Evolutionary conservation across 441 rosid species (phyloP).

Genomic region (Brassica balearica): DNA sequence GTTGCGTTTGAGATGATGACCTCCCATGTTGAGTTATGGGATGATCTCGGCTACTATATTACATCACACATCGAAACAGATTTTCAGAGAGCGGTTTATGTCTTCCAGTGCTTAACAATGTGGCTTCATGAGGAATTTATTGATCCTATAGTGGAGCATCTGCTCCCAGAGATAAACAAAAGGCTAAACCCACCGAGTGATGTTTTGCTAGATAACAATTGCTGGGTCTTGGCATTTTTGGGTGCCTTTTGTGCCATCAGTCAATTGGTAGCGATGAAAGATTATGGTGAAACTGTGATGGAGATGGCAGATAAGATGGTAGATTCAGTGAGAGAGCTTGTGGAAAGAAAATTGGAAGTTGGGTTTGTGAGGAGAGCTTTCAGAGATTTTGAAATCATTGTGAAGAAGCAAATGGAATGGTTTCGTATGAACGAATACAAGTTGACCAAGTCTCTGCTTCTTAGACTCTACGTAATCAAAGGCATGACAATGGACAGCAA

Average conservation of each 20-base stretch:
- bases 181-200: constrained; percentile 29
- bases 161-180: constrained; percentile 18
- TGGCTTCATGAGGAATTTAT: not conserved
- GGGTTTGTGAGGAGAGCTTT: constrained; percentile 33
- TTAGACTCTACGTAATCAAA: not conserved
- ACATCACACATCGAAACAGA: not conserved
- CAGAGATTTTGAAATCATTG: constrained; percentile 19
- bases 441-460: not conserved
- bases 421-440: not conserved
- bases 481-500: constrained; percentile 24
- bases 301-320: constrained; percentile 12
- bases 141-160: constrained; percentile 8
- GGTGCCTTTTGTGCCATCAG: constrained; percentile 21
- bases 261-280: not conserved
- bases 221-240: constrained; percentile 18
- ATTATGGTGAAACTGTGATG: not conserved
- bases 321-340: constrained; percentile 25
- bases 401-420: constrained; percentile 25
- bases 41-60: not conserved
- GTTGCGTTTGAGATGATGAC: constrained; percentile 7
- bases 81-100: constrained; percentile 14
- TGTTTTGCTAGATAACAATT: constrained; percentile 13
- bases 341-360: constrained; percentile 23
- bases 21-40: not conserved
- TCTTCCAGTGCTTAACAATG: constrained; percentile 26